Base-by-base conservation (phyloP, 2,329 filamentous ascomycete species). In the Venturia pyrina region DNA sequence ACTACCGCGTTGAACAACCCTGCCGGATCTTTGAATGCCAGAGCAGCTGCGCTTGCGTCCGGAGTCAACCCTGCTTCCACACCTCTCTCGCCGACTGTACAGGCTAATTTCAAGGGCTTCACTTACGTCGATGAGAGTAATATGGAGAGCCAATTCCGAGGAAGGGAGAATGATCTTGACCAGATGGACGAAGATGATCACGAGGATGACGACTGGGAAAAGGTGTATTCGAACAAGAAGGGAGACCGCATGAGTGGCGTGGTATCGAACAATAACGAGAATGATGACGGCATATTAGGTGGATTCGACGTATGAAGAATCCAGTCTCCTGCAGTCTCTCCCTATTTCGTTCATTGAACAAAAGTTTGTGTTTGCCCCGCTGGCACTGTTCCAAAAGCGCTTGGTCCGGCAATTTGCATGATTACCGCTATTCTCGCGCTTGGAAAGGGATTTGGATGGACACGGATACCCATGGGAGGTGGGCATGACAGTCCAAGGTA, bases 121-220 rank as follows among this genome's bases (percentile, higher is more conserved):
- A 99, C 95, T 0, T 99, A 96, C 75, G 95, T 98, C n/a, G 95
- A 98, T 72, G 93, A 98, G 78, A 97, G 91, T 73, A 90, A 91
- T 1, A 87, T 99, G 66, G 93, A 98, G 64, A 91, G 93, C 69
- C 88, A 95, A 70, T 92, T 91, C 66, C 74, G 72, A 28, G 75
- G 77, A 64, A 72, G 75, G n/a, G 72, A 76, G 7, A 72, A 75
- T 24, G 72, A 79, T 37, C 73, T 71, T 68, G 77, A 76, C 69
- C 86, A 76, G 66, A 78, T 77, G 75, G 76, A 76, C 61, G 76
- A 79, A 68, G 75, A 78, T 66, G 73, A 75, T 37, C 75, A 78
- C 65, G 73, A 75, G 21, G 78, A 80, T 21, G 71, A 72, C 62
- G 75, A 78, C 57, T 78, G 76, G 76, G 75, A 76, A 65, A 69